Conservation (phyloP, 192 early-diverging fungal genomes). For the Kappamyces sp. region DNA sequence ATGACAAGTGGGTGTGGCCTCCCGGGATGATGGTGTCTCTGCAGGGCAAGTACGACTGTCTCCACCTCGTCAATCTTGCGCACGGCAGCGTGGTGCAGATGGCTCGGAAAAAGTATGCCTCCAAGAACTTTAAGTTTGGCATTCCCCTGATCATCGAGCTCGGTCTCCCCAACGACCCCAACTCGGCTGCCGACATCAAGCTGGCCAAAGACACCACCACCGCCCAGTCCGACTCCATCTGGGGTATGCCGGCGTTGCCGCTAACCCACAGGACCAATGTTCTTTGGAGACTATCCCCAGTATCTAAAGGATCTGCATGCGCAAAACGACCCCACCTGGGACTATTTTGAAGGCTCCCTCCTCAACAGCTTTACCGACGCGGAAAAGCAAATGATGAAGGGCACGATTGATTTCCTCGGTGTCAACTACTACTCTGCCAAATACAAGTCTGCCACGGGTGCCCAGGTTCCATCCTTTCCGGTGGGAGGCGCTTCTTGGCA, state of each 20-base stretch:
- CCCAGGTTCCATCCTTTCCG: background rate
- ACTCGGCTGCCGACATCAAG: no score
- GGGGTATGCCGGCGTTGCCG: no score
- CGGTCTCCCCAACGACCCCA: background rate
- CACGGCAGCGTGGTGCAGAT: conserved; percentile 22
- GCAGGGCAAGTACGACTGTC: background rate
- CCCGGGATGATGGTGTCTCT: no score
- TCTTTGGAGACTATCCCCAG: conserved; percentile 1
- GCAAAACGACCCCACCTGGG: background rate
- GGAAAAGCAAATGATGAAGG: background rate
- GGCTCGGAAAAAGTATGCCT: conserved; percentile 17
- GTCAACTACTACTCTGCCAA: conserved; percentile 1
- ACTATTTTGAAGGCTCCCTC: no score
- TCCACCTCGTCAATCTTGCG: conserved; percentile 15
- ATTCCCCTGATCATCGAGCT: conserved; percentile 14
- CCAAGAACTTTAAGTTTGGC: conserved; percentile 19
- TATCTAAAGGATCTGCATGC: background rate
- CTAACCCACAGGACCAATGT: background rate
- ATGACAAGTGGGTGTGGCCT: no score
- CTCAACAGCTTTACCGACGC: no score
- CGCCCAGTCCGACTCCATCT: no score
- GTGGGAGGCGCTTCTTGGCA: conserved; percentile 2
- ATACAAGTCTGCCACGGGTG: background rate
- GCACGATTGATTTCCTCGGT: background rate
- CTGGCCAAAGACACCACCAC: no score